These are phyloP conservation scores for Plantago major DNA, from an alignment of 257 asterid genomes.

Conservation along the genomic window DNA sequence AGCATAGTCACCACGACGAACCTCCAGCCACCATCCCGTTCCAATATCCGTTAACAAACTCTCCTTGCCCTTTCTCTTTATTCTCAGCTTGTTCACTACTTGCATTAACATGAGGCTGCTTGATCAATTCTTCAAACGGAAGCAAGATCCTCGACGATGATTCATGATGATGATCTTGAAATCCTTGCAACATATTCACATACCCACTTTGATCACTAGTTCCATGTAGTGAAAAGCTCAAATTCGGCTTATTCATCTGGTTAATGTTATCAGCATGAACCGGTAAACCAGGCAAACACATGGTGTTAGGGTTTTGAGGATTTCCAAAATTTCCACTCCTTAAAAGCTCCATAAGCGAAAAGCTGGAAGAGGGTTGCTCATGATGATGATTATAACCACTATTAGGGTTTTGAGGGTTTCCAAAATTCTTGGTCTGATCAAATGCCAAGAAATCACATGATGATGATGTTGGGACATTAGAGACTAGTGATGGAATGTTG, in stretches of 20 bases:
- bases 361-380: conserved; percentile 3
- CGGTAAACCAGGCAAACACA: conserved; percentile 30
- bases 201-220: conserved; percentile 24
- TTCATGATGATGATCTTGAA: conserved; percentile 21
- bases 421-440: conserved; percentile 5
- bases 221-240: conserved; percentile 55
- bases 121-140: conserved; percentile 51
- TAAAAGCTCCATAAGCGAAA: conserved; percentile 37
- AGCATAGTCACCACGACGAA: conserved; percentile 32
- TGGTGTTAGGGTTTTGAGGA: conserved; percentile 23
- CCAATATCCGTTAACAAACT: conserved; percentile 47
- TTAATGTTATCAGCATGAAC: conserved; percentile 22
- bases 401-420: conserved; percentile 30
- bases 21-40: conserved; percentile 54
- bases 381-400: neutral
- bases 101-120: conserved; percentile 24
- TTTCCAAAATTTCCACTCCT: conserved; percentile 16
- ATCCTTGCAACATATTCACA: conserved; percentile 25
- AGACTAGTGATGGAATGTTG: conserved; percentile 21
- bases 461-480: conserved; percentile 1
- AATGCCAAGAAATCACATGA: conserved; percentile 16
- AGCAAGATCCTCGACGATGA: conserved; percentile 35
- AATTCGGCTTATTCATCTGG: conserved; percentile 29
- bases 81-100: conserved; percentile 18
- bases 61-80: conserved; percentile 43